These are phyloP conservation scores for Grammothele lineata DNA, from an alignment of 768 basidiomycete species.

Conservation along the genomic window DNA sequence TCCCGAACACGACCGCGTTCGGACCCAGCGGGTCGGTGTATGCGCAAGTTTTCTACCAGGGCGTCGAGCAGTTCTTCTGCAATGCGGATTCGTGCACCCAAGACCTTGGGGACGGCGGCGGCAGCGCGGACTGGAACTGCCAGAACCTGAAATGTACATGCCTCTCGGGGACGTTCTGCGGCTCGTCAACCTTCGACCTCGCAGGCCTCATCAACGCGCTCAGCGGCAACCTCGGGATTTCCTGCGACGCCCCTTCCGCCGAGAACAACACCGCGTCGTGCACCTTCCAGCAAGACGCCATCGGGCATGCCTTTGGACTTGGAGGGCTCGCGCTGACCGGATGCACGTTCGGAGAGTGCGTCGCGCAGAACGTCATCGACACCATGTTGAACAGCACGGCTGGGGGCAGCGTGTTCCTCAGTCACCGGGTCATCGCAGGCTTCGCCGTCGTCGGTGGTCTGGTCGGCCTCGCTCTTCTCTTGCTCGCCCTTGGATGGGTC, in stretches of 20 bases:
- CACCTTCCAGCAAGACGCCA: constrained; percentile 66
- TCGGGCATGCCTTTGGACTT: constrained; percentile 69
- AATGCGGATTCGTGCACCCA: constrained; percentile 68
- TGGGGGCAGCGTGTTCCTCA: constrained; percentile 40
- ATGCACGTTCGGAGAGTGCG: constrained; percentile 88
- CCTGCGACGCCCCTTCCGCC: constrained; percentile 50
- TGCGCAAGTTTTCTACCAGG: constrained; percentile 74
- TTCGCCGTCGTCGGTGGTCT: constrained; percentile 78
- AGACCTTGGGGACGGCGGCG: constrained; percentile 34
- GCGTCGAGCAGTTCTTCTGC: constrained; percentile 89
- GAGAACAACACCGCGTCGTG: constrained; percentile 54
- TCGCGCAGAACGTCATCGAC: constrained; percentile 76
- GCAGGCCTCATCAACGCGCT: constrained; percentile 63
- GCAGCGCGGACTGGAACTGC: constrained; percentile 63
- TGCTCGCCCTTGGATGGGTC: constrained; percentile 60
- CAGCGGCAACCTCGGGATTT: constrained; percentile 59
- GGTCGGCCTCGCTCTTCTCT: constrained; percentile 48
- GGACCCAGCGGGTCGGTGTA: constrained; percentile 50
- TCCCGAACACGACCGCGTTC: constrained; percentile 58
- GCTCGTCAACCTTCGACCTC: constrained; percentile 42
- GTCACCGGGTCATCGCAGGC: constrained; percentile 86
- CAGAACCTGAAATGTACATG: constrained; percentile 74
- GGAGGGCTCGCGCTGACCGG: constrained; percentile 66
- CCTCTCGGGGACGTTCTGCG: constrained; percentile 72
- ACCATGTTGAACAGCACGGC: constrained; percentile 34